A percentile compares a stretch with the other conserved stretches of the same genome.
phyloP scores from a whole-genome alignment of 2,329 filamentous ascomycete species.

The Trichoderma hamatum region DNA sequence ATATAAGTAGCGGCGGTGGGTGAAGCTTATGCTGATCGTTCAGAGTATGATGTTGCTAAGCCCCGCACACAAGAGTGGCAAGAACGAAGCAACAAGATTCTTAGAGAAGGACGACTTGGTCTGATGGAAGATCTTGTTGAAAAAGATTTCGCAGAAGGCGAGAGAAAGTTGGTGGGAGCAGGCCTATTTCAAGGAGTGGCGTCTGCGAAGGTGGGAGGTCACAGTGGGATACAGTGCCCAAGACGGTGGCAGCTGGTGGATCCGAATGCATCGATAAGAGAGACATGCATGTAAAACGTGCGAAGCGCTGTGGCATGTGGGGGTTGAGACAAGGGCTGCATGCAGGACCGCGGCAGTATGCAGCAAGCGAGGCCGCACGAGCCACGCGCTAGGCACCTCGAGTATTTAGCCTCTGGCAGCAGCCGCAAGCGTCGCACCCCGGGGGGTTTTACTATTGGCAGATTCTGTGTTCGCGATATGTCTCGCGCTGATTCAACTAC shows the following conservation, averaged over 20 bases:
- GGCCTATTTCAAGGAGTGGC: conserved; percentile 29
- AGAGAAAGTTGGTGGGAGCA: conserved; percentile 22
- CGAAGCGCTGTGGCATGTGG: conserved; percentile 18
- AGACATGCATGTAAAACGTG: conserved; percentile 25
- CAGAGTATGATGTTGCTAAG: background rate
- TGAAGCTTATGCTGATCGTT: background rate
- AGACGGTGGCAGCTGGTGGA: background rate
- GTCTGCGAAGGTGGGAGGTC: conserved; percentile 12
- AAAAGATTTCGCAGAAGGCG: background rate
- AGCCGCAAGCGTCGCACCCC: conserved; percentile 20
- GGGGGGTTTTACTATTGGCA: background rate
- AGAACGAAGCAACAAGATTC: conserved; percentile 9
- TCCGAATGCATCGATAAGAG: conserved; percentile 22
- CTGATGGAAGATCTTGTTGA: background rate
- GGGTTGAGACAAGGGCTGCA: background rate
- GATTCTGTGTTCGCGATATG: background rate
- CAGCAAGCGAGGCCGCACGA: conserved; percentile 7
- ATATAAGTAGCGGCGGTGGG: background rate
- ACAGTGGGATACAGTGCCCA: conserved; percentile 25
- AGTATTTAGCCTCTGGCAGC: conserved; percentile 8
- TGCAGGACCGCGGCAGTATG: conserved; percentile 1
- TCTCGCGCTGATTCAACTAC: background rate
- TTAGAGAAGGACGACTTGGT: background rate
- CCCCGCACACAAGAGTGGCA: background rate
- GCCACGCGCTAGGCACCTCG: conserved; percentile 4